Conservation (phyloP, 179 eudicot species). For the Nepenthes alata region DNA sequence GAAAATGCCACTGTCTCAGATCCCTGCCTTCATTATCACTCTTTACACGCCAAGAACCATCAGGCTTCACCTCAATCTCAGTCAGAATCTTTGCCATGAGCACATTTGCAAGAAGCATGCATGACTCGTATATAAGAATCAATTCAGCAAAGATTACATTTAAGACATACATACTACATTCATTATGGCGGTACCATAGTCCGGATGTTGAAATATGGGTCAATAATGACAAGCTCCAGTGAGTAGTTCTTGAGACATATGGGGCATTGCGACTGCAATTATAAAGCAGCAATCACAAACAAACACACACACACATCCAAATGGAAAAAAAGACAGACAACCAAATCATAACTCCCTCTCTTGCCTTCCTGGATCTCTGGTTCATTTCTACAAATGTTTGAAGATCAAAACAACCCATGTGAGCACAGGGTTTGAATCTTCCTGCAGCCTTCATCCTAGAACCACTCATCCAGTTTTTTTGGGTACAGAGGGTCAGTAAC, state of each 20-base stretch:
- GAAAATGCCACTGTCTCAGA: conserved; percentile 39
- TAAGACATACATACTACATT: neutral
- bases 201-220: conserved; percentile 62
- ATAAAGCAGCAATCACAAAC: neutral
- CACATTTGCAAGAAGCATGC: conserved; percentile 25
- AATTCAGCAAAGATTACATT: neutral
- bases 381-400: conserved; percentile 79
- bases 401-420: conserved; percentile 98
- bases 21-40: conserved; percentile 28
- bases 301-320: neutral
- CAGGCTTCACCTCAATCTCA: conserved; percentile 79
- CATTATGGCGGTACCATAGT: conserved; percentile 24
- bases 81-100: conserved; percentile 55
- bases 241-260: conserved; percentile 67
- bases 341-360: conserved; percentile 5
- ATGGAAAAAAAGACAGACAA: neutral
- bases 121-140: neutral
- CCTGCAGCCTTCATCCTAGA: conserved; percentile 89
- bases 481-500: neutral
- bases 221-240: conserved; percentile 47
- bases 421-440: conserved; percentile 79
- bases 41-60: conserved; percentile 86
- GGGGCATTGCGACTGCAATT: conserved; percentile 77
- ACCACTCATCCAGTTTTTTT: conserved; percentile 72
- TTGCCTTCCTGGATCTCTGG: conserved; percentile 86